phyloP scores from a whole-genome alignment of 139 green algal genomes.

The Gonium pectorale region DNA sequence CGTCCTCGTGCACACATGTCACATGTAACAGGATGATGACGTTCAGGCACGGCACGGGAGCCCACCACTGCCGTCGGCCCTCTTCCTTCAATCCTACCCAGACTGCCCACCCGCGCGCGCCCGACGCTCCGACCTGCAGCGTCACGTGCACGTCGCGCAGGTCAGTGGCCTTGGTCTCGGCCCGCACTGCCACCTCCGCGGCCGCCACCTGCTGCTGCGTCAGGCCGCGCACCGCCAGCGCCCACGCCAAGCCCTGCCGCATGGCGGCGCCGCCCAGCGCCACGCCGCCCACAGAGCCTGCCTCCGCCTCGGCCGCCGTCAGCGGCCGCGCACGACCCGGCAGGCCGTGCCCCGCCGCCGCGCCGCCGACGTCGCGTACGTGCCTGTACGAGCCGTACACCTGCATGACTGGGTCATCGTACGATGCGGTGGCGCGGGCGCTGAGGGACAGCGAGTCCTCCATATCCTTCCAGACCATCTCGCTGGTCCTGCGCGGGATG shows the following conservation, averaged over 20 bases:
- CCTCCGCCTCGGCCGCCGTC: background rate
- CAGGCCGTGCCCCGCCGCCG: constrained; percentile 1
- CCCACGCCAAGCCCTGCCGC: constrained; percentile 43
- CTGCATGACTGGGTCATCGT: background rate
- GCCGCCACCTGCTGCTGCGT: constrained; percentile 4
- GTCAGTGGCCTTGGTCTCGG: background rate
- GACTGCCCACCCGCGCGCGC: background rate
- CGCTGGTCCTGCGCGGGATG: background rate
- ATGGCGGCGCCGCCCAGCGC: background rate
- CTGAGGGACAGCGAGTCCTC: background rate
- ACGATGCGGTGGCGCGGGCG: background rate
- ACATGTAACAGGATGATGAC: too few relatives aligned
- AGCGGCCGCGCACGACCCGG: constrained; percentile 3
- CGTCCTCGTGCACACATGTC: too few relatives aligned
- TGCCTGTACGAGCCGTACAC: constrained; percentile 45
- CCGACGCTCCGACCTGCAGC: constrained; percentile 8
- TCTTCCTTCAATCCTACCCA: too few relatives aligned
- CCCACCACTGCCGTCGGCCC: too few relatives aligned
- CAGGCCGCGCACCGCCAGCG: constrained; percentile 40
- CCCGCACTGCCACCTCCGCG: background rate
- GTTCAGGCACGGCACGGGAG: too few relatives aligned
- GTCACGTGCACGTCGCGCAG: constrained; percentile 41
- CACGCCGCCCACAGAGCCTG: constrained; percentile 19
- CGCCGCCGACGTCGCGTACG: constrained; percentile 22
- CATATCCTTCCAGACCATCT: constrained; percentile 34